phyloP scores from a whole-genome alignment of 208 protist genomes.

The Herpetomonas samuelpessoai region DNA sequence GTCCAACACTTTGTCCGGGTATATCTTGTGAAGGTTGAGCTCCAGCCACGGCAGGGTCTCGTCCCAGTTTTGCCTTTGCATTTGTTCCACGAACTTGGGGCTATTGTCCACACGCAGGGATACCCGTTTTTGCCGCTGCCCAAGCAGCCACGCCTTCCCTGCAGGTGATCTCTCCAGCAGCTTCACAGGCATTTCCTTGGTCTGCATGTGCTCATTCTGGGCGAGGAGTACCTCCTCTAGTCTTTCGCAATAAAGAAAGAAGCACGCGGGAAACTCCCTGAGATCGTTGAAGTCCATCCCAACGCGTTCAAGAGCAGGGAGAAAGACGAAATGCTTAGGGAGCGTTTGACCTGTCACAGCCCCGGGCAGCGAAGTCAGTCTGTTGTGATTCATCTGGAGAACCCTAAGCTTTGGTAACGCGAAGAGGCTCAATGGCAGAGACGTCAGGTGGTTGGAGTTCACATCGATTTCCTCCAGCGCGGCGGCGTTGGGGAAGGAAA shows the following conservation, averaged over 20 bases:
- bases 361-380: slow-evolving; percentile 30
- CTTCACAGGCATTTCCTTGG: slow-evolving; percentile 37
- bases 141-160: slow-evolving; percentile 9
- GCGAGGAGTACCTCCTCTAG: slow-evolving; percentile 61
- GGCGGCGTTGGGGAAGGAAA: slow-evolving; percentile 29
- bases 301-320: slow-evolving; percentile 48
- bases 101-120: slow-evolving; percentile 71
- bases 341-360: slow-evolving; percentile 2
- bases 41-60: slow-evolving; percentile 52
- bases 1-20: slow-evolving; percentile 85
- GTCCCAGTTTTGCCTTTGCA: slow-evolving; percentile 47
- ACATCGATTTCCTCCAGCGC: slow-evolving; percentile 49
- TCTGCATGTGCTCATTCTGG: slow-evolving; percentile 68
- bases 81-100: slow-evolving; percentile 61
- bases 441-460: slow-evolving; percentile 61
- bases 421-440: slow-evolving; percentile 61
- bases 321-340: slow-evolving; percentile 13
- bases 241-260: slow-evolving; percentile 51
- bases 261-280: slow-evolving; percentile 47
- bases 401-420: slow-evolving; percentile 57
- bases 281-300: slow-evolving; percentile 77
- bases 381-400: slow-evolving; percentile 71
- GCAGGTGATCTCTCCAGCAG: slow-evolving; percentile 19
- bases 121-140: slow-evolving; percentile 12
- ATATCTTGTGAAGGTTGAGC: slow-evolving; percentile 84